phyloP scores from a whole-genome alignment of 352 stramenopile genomes.

The Peronospora farinosa region DNA sequence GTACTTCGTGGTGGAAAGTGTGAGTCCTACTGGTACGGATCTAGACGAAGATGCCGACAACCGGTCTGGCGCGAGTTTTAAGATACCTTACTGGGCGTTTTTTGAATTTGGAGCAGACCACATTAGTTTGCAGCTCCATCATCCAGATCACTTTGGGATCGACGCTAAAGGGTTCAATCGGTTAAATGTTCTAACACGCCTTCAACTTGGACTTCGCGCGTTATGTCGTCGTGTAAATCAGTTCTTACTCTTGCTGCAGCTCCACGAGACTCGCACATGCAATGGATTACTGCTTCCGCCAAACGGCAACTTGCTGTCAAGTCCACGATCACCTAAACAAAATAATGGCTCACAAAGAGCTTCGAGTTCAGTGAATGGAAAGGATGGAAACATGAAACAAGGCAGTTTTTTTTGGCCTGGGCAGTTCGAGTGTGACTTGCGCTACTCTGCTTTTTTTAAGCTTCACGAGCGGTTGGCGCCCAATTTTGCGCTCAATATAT shows the following conservation, averaged over 20 bases:
- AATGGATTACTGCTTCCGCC: conserved; percentile 62
- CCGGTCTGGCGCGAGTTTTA: conserved; percentile 13
- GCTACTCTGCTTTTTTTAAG: conserved; percentile 74
- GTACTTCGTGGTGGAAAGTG: conserved; percentile 64
- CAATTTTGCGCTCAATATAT: conserved; percentile 72
- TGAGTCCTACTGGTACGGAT: background rate
- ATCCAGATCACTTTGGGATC: conserved; percentile 33
- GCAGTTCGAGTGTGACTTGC: conserved; percentile 79
- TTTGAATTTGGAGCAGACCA: conserved; percentile 53
- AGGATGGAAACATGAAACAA: conserved; percentile 18
- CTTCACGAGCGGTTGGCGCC: conserved; percentile 75
- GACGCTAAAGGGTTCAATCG: conserved; percentile 35
- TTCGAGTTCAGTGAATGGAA: conserved; percentile 19
- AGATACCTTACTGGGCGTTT: conserved; percentile 79
- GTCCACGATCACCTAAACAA: conserved; percentile 37
- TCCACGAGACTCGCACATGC: conserved; percentile 78
- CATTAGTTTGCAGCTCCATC: conserved; percentile 55
- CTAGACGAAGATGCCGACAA: background rate
- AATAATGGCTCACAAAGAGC: conserved; percentile 25
- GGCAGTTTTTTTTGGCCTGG: conserved; percentile 76
- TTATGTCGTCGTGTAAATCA: conserved; percentile 82
- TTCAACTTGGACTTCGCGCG: conserved; percentile 63
- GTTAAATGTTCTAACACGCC: conserved; percentile 54
- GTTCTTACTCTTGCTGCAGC: conserved; percentile 71
- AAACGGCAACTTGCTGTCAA: conserved; percentile 28